Base-by-base conservation (phyloP, 2,329 filamentous ascomycete genomes). In the Onygenales sp. region DNA sequence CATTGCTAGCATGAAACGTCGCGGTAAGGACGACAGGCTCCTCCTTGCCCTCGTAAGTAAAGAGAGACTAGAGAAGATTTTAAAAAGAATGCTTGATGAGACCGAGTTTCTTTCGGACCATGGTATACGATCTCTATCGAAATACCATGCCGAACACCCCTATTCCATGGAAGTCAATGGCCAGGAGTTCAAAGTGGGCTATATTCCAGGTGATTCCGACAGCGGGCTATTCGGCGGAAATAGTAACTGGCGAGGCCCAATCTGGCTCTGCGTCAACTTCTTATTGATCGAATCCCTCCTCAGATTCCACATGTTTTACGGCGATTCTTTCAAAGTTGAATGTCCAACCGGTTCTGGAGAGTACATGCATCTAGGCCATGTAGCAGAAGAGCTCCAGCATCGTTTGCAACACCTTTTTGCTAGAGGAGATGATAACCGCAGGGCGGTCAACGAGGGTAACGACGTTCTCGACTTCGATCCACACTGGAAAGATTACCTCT, bases 221-320 rank as follows among this genome's bases (percentile, higher is more conserved):
- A 95, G 88, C 63, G 88, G 89, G 3, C 80, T 97, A 4, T 97
- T 97, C 64, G 92, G 92, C 51, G 92, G 92, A 60, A 97, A 97
- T 79, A 95, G 90, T 70, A 97, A 97, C 71, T 97, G 92, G 92
- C 83, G 92, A 73, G 92, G 87, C 4, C 92, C 93, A 0, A 92
- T 95, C 61, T 97, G 92, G 92, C 79, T 96, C 48, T 93, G 89
- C 57, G 90, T 95, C 73, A 97, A 97, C 72, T 96, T 95, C 73
- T 74, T 97, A 51, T 80, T 97, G 11, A 86, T 97, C 42, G 92
- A 97, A 69, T 92, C 91, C 6, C 80, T 96, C n/a, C 87, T 95
- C 63, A 81, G 92, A 34, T 97, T 95, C 76, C 94, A 89, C 74
- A 86, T 97, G 72, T 97, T 95, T 76, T 96, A 97, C 65, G 92